Percentiles rank a stretch among this genome's conserved stretches.
These are phyloP conservation scores for Mycosarcoma mackinlayi DNA, from an alignment of 1,284 basidiomycete species.

Conservation along the genomic window DNA sequence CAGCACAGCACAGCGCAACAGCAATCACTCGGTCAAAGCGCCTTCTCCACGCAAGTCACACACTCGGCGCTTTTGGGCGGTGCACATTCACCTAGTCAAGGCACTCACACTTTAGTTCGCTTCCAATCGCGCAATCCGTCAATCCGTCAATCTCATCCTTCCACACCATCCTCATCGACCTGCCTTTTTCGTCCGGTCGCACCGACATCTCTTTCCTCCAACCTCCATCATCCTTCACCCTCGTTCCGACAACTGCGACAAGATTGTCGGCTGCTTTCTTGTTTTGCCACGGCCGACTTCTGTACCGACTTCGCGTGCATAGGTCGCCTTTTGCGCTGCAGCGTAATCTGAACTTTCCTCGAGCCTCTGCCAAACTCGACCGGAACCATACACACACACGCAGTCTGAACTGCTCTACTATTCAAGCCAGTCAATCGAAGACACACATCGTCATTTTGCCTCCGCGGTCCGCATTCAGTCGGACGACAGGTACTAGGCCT, in stretches of 20 bases:
- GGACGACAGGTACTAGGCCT: neutral
- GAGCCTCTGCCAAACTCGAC: neutral
- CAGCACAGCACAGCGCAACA: neutral
- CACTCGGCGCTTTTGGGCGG: neutral
- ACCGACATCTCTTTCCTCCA: neutral
- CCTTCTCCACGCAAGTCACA: conserved; percentile 20
- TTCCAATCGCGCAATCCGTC: conserved; percentile 3
- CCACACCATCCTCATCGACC: neutral
- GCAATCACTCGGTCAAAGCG: conserved; percentile 3
- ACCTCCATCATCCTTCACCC: neutral
- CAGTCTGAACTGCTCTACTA: neutral
- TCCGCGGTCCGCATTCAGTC: neutral
- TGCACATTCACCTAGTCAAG: no score
- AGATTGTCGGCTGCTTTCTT: no score
- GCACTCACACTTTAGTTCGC: conserved; percentile 10
- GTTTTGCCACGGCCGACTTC: no score
- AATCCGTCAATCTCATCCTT: neutral
- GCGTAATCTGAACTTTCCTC: no score
- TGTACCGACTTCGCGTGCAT: no score
- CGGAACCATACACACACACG: neutral
- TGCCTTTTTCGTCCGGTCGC: neutral
- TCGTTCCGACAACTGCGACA: no score
- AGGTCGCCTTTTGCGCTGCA: neutral
- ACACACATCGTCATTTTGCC: neutral
- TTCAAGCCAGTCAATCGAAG: no score